Evolutionary conservation across 2,329 filamentous ascomycete species (phyloP), one percentile per base, ranked within the genome.

Genomic region (Hypomyces perniciosus): DNA sequence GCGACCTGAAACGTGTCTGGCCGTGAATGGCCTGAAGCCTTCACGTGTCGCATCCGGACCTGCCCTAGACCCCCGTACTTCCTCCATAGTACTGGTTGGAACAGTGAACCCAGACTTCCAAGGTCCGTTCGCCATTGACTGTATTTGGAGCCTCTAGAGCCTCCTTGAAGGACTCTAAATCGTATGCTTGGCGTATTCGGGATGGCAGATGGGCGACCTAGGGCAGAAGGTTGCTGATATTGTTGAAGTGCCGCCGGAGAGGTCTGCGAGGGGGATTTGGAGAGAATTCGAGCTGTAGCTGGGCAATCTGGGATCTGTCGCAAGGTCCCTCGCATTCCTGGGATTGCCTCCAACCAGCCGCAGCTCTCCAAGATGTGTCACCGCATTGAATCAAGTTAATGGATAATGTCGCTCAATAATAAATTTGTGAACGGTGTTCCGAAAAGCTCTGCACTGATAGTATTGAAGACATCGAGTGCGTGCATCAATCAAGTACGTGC

Each of bases 271-370:
- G 31, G 26, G 33, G 37, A 27, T 37, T 46, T 28, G 38, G 51
- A 48, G 9, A 41, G 44, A 30, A 54, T 26, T 62, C 50, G 57
- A 46, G 51, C 44, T 50, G 56, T 50, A 51, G 50, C 34, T 42
- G 53, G 42, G 47, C 51, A 48, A 55, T 54, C 51, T 53, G 53
- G 50, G 44, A 54, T 49, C 29, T 54, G 55, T 51, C 55, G 50
- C 50, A 59, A 50, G 40, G 56, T 55, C 59, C 55, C 60, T 63
- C 60, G 61, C 65, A 68, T 68, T 51, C 59, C 63, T 58, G 50
- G 57, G 50, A 30, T 41, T 54, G 50, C 43, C 48, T 57, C 50
- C 57, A 45, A 52, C 54, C 47, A 54, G 59, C 53, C 50, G 54
- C 48, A 48, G 48, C 50, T 42, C n/a, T 28, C 46, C 44, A 47